These are phyloP conservation scores for Claviceps fusiformis DNA, from an alignment of 2,329 filamentous ascomycete genomes.

Conservation along the genomic window DNA sequence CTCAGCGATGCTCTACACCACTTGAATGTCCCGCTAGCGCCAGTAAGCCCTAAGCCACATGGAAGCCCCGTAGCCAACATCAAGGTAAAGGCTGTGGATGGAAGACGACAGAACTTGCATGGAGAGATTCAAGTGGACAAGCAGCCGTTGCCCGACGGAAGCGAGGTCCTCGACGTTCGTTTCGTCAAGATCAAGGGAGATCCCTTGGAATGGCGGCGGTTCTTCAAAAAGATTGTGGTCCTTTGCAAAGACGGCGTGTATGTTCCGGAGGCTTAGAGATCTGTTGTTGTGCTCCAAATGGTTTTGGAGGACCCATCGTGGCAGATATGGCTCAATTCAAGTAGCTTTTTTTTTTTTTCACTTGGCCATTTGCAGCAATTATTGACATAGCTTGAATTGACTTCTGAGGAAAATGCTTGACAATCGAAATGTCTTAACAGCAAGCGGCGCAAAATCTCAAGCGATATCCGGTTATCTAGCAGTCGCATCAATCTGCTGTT, in stretches of 20 bases:
- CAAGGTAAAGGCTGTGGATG: slow-evolving; percentile 62
- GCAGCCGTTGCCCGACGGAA: slow-evolving; percentile 39
- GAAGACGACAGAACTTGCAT: slow-evolving; percentile 56
- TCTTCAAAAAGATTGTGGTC: slow-evolving; percentile 92
- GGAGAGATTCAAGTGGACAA: slow-evolving; percentile 64
- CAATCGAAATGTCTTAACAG: background rate
- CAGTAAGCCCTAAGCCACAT: slow-evolving; percentile 30
- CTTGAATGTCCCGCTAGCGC: slow-evolving; percentile 63
- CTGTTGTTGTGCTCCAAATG: background rate
- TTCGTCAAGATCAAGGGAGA: slow-evolving; percentile 95
- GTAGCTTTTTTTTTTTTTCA: background rate
- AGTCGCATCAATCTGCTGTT: slow-evolving; percentile 13
- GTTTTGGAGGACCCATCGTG: background rate
- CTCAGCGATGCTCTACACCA: slow-evolving; percentile 71
- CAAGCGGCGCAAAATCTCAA: background rate
- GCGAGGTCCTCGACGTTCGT: slow-evolving; percentile 65
- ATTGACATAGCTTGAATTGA: background rate
- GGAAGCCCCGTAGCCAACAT: slow-evolving; percentile 48
- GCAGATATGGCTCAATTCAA: background rate
- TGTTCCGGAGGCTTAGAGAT: slow-evolving; percentile 27
- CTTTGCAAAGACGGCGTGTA: slow-evolving; percentile 77
- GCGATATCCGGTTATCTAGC: too few relatives aligned
- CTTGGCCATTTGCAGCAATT: background rate
- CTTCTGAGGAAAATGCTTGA: background rate
- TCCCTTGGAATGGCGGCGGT: slow-evolving; percentile 86